Base-by-base conservation (phyloP, 2,329 filamentous ascomycete genomes). In the Aschersonia sp. region DNA sequence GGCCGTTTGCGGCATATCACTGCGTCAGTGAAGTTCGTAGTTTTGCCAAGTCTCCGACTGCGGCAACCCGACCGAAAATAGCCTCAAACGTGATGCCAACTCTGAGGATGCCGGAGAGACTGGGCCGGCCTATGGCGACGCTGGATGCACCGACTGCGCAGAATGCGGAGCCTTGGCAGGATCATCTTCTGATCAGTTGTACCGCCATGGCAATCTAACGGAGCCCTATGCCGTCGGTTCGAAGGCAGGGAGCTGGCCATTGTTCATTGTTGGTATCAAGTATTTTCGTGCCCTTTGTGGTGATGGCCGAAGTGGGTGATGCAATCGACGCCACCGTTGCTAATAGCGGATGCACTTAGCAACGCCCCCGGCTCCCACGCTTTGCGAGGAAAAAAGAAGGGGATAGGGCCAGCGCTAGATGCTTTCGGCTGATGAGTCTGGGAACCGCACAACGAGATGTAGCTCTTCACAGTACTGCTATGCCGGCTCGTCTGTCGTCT, bases 311-410 rank as follows among this genome's bases (percentile, higher is more conserved):
- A n/a, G 22, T 43, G 42, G 42, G 10, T 30, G 42, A 42, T 30
- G 39, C 35, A 12, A 43, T 47, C 41, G 46, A 49, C 46, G 58
- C 22, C 29, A 11, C 30, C 44, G 53, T 47, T 42, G 12, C 8
- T 37, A 37, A 37, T 8, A 37, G 35, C 40, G 40, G n/a, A 42
- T 42, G 40, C 11, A 14, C 11, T 42, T n/a, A 9, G n/a, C 12
- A 37, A 42, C 11, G 40, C 40, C 14, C 40, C 14, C 6, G n/a
- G 10, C 40, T 42, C 7, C 22, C 40, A 42, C n/a, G 40, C 7
- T 7, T 9, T 14, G n/a, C 14, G 4, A 42, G 40, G 14, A 14
- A n/a, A 42, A 14, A 42, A 14, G 11, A n/a, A 11, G 40, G 31
- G 40, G 22, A 42, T n/a, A n/a, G 12, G 40, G 22, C 40, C 22